phyloP scores from a whole-genome alignment of 129 eudicot species.

The Solidago caesia region DNA sequence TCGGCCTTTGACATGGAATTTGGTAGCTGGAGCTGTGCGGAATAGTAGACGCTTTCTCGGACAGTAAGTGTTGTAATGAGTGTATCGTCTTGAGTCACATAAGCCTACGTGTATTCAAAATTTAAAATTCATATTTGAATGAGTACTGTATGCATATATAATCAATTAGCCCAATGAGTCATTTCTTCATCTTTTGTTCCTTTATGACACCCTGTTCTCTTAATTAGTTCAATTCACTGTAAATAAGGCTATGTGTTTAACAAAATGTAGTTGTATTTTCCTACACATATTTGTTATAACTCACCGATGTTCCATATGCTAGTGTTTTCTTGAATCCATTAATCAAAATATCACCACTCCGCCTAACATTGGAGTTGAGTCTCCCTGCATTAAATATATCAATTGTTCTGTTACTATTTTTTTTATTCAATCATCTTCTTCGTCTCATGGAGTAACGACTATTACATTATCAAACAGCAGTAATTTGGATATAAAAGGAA shows the following conservation, averaged over 20 bases:
- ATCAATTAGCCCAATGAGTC: background rate
- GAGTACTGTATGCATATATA: background rate
- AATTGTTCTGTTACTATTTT: background rate
- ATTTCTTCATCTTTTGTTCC: too few relatives aligned
- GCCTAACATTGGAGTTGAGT: slow-evolving; percentile 41
- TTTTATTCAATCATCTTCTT: too few relatives aligned
- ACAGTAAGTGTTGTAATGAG: slow-evolving; percentile 40
- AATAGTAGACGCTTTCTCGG: slow-evolving; percentile 38
- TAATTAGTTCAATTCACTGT: too few relatives aligned
- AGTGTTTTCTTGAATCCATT: slow-evolving; percentile 54
- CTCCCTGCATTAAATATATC: slow-evolving; percentile 38
- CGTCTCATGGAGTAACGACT: too few relatives aligned
- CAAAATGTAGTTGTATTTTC: background rate
- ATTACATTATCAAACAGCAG: too few relatives aligned
- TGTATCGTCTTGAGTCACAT: slow-evolving; percentile 42
- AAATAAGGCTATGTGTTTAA: too few relatives aligned
- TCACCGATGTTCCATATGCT: slow-evolving; percentile 65
- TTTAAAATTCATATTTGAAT: background rate
- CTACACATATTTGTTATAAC: background rate
- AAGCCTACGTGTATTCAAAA: slow-evolving; percentile 21
- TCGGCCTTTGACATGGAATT: slow-evolving; percentile 38
- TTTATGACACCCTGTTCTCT: too few relatives aligned
- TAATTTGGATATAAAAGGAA: background rate
- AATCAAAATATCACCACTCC: slow-evolving; percentile 56
- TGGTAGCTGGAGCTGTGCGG: slow-evolving; percentile 43